Percentiles rank a stretch among this genome's conserved stretches.
phyloP scores from a whole-genome alignment of 352 stramenopile genomes.

The Phytophthora pseudosyringae region DNA sequence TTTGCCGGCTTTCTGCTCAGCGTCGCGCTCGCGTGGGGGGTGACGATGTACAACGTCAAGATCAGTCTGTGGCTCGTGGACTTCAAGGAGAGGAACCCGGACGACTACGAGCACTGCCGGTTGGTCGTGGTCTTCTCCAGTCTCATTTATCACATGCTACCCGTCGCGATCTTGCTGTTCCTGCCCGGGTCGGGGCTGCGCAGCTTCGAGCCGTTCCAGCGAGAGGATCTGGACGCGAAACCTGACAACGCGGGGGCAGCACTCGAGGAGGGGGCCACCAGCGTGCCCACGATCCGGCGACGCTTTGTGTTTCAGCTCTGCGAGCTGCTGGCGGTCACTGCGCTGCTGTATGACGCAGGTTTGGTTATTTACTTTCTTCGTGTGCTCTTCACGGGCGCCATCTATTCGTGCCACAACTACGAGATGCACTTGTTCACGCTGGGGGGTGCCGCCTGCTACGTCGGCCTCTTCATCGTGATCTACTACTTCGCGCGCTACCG shows the following conservation, averaged over 20 bases:
- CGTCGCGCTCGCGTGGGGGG: constrained; percentile 41
- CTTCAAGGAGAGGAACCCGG: constrained; percentile 42
- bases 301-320: constrained; percentile 69
- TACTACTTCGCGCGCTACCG: constrained; percentile 73
- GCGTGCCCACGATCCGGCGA: constrained; percentile 63
- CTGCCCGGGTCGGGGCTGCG: constrained; percentile 62
- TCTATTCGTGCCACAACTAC: constrained; percentile 50
- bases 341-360: constrained; percentile 45
- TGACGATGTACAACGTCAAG: constrained; percentile 65
- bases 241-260: background rate
- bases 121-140: constrained; percentile 57
- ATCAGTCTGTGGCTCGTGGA: constrained; percentile 17
- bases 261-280: constrained; percentile 32
- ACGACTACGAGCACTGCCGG: constrained; percentile 51
- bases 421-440: constrained; percentile 55
- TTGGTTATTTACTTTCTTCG: constrained; percentile 63
- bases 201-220: constrained; percentile 71
- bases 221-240: constrained; percentile 32
- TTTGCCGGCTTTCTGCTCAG: constrained; percentile 45
- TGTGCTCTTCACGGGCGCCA: constrained; percentile 71
- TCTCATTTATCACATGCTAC: constrained; percentile 66
- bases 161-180: constrained; percentile 54
- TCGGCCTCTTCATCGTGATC: constrained; percentile 58
- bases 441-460: constrained; percentile 50
- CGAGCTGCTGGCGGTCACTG: constrained; percentile 57